Base-by-base conservation (phyloP, 768 basidiomycete species). In the Boletus subparvulus region DNA sequence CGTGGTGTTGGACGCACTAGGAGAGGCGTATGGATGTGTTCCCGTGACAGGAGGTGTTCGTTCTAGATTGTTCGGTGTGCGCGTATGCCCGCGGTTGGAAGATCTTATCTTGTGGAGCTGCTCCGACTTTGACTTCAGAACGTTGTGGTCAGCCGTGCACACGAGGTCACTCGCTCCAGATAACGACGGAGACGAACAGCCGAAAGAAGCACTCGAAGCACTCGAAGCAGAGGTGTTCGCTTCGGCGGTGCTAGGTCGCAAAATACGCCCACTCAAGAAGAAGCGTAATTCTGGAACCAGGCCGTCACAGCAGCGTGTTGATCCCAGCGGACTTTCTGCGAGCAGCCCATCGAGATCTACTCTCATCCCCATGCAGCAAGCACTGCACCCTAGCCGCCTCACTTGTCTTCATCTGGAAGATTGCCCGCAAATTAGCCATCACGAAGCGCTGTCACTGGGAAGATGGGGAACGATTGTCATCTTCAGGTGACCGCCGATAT, bases 61-160 rank as follows among this genome's bases (percentile, higher is more conserved):
- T 21, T 42, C 54, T 36, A 62, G 53, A 54, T 45, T 52, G 36
- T 73, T 70, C 55, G 75, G 73, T 45, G 78, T 80, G 59, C 80
- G 77, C 54, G 70, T 78, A 44, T 83, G 82, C 61, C 79, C 82
- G 24, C 73, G 75, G 37, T 71, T 84, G 45, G 78, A 80, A 63
- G 74, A 78, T n/a, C 68, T 83, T 35, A 73, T 77, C 39, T 73
- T 84, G 54, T 82, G 79, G 82, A 74, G 74, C 46, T 84, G 82
- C 64, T 59, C 68, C 49, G 79, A 82, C 63, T 65, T 82, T 54
- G 65, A 73, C 35, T 71, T 78, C 30, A 59, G 48, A 36, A 66
- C 67, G 40, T 63, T 82, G 52, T 69, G 72, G 51, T 73, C 62
- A 14, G 65, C 77, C 26, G 74, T 81, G 50, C 61, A 65, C 24